Evolutionary conservation across 495 filamentous ascomycete genomes (phyloP).

Genomic region (Tuber aestivum): DNA sequence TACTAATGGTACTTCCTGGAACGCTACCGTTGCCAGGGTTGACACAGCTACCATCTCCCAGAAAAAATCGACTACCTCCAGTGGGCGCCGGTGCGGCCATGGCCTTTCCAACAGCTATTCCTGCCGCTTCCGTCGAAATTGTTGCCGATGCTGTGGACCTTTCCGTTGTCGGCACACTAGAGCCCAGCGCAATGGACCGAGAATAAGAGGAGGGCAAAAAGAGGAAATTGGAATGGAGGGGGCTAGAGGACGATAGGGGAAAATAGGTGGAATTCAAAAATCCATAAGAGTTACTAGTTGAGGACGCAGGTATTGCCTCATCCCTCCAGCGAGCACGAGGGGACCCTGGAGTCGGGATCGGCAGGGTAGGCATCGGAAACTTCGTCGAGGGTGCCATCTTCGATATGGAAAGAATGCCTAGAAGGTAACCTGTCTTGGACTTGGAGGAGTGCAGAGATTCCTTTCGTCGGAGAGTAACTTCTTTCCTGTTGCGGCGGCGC

Average conservation of each 20-base stretch:
- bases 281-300: constrained; percentile 15
- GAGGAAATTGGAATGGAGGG: constrained; percentile 28
- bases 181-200: constrained; percentile 30
- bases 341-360: constrained; percentile 28
- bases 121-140: constrained; percentile 37
- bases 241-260: constrained; percentile 25
- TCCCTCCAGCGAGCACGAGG: constrained; percentile 25
- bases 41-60: constrained; percentile 14
- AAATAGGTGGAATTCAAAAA: constrained; percentile 35
- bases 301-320: constrained; percentile 29
- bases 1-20: constrained; percentile 26
- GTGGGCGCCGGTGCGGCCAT: constrained; percentile 23
- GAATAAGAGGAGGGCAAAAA: constrained; percentile 29
- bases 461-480: background rate
- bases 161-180: constrained; percentile 36
- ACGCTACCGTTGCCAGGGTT: constrained; percentile 20
- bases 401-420: background rate
- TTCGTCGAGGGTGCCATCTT: constrained; percentile 8
- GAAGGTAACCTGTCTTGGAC: background rate
- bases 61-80: constrained; percentile 15
- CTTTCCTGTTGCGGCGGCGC: background rate
- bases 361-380: constrained; percentile 25
- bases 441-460: background rate
- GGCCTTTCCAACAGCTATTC: constrained; percentile 35
- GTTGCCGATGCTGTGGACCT: constrained; percentile 37